Percentiles rank a stretch among this genome's conserved stretches.
Conservation (phyloP, 2,329 filamentous ascomycete genomes). For the Stenocarpella maydis region DNA sequence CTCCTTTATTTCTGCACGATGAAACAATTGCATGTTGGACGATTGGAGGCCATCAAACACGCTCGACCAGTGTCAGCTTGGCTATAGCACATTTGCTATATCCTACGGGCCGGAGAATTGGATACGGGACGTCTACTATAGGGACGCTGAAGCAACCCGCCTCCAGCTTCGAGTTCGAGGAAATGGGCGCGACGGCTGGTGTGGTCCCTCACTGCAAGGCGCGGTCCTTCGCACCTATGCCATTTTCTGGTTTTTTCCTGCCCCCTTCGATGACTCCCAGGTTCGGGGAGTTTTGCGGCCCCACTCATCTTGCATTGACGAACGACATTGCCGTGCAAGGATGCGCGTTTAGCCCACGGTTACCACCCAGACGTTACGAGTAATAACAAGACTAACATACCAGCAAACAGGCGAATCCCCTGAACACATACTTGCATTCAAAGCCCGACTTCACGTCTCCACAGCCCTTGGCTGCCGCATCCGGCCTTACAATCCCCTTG, state of each 20-base stretch:
- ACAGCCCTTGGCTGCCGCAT: conserved; percentile 87
- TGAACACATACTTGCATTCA: conserved; percentile 94
- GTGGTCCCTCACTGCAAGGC: not conserved
- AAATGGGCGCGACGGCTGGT: conserved; percentile 6
- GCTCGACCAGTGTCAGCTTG: conserved; percentile 30
- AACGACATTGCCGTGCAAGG: conserved; percentile 46
- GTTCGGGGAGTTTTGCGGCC: conserved; percentile 31
- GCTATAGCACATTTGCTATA: conserved; percentile 22
- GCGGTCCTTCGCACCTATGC: conserved; percentile 9
- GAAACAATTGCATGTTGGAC: conserved; percentile 1
- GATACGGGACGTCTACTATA: not conserved
- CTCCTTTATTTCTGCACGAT: not conserved
- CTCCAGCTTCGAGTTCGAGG: not conserved
- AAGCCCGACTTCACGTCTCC: conserved; percentile 94
- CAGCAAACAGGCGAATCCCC: conserved; percentile 79
- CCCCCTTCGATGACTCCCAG: conserved; percentile 28
- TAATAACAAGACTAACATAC: conserved; percentile 57
- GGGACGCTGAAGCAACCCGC: not conserved
- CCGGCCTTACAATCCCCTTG: conserved; percentile 93
- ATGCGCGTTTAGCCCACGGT: conserved; percentile 44
- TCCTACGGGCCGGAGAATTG: not conserved
- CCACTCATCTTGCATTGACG: conserved; percentile 44
- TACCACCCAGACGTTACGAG: conserved; percentile 42
- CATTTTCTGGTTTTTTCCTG: not conserved
- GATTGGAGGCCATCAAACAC: conserved; percentile 14